Evolutionary conservation across 2,329 filamentous ascomycete species (phyloP).

Genomic region (Tolypocladium capitatum): DNA sequence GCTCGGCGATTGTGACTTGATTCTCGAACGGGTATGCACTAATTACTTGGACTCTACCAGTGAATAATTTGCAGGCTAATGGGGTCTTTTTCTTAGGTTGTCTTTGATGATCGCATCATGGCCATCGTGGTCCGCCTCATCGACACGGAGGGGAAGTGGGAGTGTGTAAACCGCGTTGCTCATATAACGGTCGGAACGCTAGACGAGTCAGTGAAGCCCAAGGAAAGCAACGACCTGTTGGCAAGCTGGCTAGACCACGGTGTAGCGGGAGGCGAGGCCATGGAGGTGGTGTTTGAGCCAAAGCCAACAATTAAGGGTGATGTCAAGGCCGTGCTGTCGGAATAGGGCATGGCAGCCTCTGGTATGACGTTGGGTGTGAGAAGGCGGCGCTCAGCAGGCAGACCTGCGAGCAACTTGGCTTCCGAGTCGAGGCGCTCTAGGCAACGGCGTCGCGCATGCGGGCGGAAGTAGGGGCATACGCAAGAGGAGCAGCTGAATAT

Average conservation of each 20-base stretch:
- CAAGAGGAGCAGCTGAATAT: neutral
- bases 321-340: constrained; percentile 35
- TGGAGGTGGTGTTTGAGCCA: constrained; percentile 35
- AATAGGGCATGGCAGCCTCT: constrained; percentile 16
- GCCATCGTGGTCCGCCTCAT: constrained; percentile 70
- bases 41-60: neutral
- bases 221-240: constrained; percentile 83
- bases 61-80: neutral
- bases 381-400: neutral
- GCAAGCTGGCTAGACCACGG: constrained; percentile 56
- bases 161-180: constrained; percentile 63
- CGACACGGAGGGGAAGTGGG: constrained; percentile 42
- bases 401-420: neutral
- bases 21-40: constrained; percentile 42
- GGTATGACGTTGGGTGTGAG: neutral
- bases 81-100: constrained; percentile 33
- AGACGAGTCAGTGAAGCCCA: constrained; percentile 64
- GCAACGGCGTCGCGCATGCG: neutral
- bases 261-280: constrained; percentile 26
- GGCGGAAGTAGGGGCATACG: neutral
- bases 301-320: constrained; percentile 33
- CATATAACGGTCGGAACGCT: constrained; percentile 87
- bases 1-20: constrained; percentile 51
- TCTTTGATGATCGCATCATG: constrained; percentile 85
- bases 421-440: neutral